Base-by-base conservation (phyloP, 352 stramenopile genomes). In the Phytophthora lateralis region DNA sequence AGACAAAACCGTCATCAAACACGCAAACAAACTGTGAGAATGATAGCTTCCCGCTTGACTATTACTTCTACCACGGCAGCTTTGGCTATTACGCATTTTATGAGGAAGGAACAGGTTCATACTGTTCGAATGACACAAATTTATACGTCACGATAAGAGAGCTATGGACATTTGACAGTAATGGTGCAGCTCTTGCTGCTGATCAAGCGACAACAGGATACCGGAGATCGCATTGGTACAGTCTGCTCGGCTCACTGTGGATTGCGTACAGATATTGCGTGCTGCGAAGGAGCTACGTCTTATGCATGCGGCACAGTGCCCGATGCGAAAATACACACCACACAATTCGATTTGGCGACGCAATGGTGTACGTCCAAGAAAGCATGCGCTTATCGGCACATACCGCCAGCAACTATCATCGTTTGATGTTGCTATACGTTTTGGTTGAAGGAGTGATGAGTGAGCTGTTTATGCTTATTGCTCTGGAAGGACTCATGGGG, bases 401-500 rank as follows among this genome's bases (percentile, higher is more conserved):
- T 18, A 47, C 50, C 7, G 57, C 52, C 2, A 70, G 10, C 11
- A 74, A 74, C 26, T 54, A 53, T 7, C 66, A 74, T 2, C 60
- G 66, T 7, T 29, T 51, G 0, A 26, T 54, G 1, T 10, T 74
- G 18, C 10, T 74, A 3, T 74, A 74, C 18, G 20, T 69, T 17
- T 34, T 67, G 2, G 14, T 67, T 10, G 60, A 74, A 51, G 50
- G 54, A 7, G 41, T 70, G 7, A 74, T 74, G 66, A 43, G 41
- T 14, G 66, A 74, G 24, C 32, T 74, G 1, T 70, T 74, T 27
- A 45, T 73, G 55, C 45, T 74, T 1, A 66, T 70, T 4, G 60
- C 66, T 15, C 29, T 57, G 2, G 66, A 65, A 24, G 60, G 66
- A 5, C 11, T 44, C 9, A 42, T 42, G 15, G 51, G 55, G 4